Evolutionary conservation across 179 eudicot species (phyloP).

Genomic region (Actinidia arguta): DNA sequence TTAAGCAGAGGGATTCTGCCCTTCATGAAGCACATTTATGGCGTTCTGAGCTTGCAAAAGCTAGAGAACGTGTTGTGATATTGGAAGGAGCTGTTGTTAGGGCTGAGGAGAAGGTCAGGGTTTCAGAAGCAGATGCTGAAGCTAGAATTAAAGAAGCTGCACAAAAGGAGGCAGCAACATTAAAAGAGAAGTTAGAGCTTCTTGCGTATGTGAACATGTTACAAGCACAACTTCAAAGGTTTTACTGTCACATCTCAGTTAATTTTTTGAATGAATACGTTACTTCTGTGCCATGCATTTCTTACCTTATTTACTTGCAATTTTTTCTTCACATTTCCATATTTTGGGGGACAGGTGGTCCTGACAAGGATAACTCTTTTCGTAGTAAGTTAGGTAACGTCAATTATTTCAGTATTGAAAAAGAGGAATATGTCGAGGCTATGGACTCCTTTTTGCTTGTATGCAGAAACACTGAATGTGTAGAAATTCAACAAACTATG

Average conservation of each 20-base stretch:
- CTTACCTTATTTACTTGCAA: not conserved
- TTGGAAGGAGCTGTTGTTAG: constrained; percentile 92
- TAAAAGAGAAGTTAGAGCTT: constrained; percentile 82
- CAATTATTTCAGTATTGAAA: not conserved
- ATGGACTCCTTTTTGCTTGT: not conserved
- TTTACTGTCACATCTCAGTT: constrained; percentile 11
- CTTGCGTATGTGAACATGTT: constrained; percentile 67
- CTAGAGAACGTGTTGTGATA: constrained; percentile 87
- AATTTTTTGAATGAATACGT: not conserved
- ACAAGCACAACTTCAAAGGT: constrained; percentile 85
- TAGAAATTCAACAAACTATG: not conserved
- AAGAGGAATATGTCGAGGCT: not conserved
- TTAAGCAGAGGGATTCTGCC: constrained; percentile 80
- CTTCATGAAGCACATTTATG: constrained; percentile 93
- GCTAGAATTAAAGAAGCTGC: constrained; percentile 75
- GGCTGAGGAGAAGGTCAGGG: constrained; percentile 89
- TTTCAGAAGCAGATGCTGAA: constrained; percentile 74
- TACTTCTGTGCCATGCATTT: not conserved
- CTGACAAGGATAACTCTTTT: not conserved
- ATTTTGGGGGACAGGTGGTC: not conserved
- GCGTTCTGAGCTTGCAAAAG: constrained; percentile 96
- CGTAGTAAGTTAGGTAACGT: too few species aligned
- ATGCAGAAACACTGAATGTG: not conserved
- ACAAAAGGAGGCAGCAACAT: constrained; percentile 66
- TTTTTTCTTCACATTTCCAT: constrained; percentile 7